These are phyloP conservation scores for Fomitopsis serialis DNA, from an alignment of 768 basidiomycete species.

Conservation along the genomic window DNA sequence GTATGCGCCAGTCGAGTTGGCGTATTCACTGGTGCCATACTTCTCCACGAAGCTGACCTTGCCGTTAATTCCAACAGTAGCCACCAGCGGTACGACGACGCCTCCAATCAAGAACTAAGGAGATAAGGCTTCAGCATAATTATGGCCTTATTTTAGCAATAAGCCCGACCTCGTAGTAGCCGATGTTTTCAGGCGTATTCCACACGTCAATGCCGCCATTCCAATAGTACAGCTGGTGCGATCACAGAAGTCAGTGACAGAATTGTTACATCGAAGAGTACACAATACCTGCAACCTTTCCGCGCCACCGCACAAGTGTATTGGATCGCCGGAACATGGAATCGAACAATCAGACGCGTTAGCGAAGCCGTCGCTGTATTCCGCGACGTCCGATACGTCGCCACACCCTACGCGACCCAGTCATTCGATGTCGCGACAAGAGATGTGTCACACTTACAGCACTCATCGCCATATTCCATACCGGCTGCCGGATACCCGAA, in stretches of 20 bases:
- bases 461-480: conserved; percentile 65
- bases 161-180: conserved; percentile 59
- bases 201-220: conserved; percentile 44
- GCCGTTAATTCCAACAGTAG: conserved; percentile 75
- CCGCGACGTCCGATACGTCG: conserved; percentile 48
- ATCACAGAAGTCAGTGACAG: neutral
- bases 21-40: conserved; percentile 52
- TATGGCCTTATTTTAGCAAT: no score
- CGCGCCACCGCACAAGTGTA: conserved; percentile 62
- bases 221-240: conserved; percentile 25
- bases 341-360: conserved; percentile 36
- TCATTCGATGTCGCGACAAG: neutral
- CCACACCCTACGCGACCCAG: conserved; percentile 52
- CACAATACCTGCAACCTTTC: conserved; percentile 46
- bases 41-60: conserved; percentile 82
- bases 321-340: conserved; percentile 66
- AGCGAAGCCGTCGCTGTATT: conserved; percentile 26
- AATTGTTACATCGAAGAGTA: no score
- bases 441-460: conserved; percentile 48
- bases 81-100: conserved; percentile 65
- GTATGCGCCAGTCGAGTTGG: conserved; percentile 72
- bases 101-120: conserved; percentile 51
- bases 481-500: conserved; percentile 73
- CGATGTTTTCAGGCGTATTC: conserved; percentile 60
- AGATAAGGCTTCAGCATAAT: no score